Base-by-base conservation (phyloP, 371 early-diverging fungal genomes). In the Phascolomyces articulosus region DNA sequence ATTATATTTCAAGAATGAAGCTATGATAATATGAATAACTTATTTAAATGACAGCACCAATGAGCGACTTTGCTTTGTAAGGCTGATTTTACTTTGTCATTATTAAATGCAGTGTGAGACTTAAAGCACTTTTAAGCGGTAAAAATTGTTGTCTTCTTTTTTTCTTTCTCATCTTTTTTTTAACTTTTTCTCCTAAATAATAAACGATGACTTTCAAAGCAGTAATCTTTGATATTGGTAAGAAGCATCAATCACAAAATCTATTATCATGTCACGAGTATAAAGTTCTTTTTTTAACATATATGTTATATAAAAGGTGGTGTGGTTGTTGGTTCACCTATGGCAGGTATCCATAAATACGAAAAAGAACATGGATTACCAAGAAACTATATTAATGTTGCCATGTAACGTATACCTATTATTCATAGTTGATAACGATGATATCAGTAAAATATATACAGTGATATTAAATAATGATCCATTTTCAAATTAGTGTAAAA, bases 321-420 rank as follows among this genome's bases (percentile, higher is more conserved):
- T 31, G 93, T 94, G 1, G 89, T 91, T 62, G 93, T 92, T 27
- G 85, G 89, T 21, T 91, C 92, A 26, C 95, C 95, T 28, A 88
- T 93, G 70, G 84, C 87, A 34, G 93, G 91, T 7, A 92, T 93
- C 60, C 83, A 87, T 40, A 67, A 71, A 24, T 93, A 83, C 62
- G 95, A 95, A 71, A 68, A 74, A 55, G 65, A 82, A 60, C 70
- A 84, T 59, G 82, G 81, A 9, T 72, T 95, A n/a, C 95, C 95
- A 3, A 72, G 77, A 55, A 90, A 92, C 80, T 95, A 91, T 72
- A 81, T 93, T 69, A 93, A 93, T 75, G 88, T 93, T 2, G 86
- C 90, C 62, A 89, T 94, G 92, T 87, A 84, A 72, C 44, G 47
- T n/a, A n/a, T n/a, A 20, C 11, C n/a, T 49, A 21, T 44, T 55